Base-by-base conservation (phyloP, 495 filamentous ascomycete species). In the Hypomontagnella monticulosa region DNA sequence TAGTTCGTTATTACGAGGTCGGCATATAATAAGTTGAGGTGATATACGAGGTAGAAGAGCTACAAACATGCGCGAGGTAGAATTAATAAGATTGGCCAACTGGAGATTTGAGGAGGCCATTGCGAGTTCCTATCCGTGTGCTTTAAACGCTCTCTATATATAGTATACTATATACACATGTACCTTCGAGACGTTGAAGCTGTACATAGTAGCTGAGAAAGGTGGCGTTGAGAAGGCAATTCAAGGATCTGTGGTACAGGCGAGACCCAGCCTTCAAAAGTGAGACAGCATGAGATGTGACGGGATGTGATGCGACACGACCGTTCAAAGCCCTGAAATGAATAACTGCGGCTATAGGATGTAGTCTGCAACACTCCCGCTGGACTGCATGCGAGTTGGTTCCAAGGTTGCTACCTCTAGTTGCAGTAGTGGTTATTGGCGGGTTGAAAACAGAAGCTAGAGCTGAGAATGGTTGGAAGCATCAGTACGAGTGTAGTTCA, bases 221-320 rank as follows among this genome's bases (percentile, higher is more conserved):
- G 32, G 44, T 34, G 6, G 38, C 47, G 44, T 47, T 41, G 20
- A 14, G 32, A 27, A 53, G 32, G 33, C 32, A 34, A 43, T 15
- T 32, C 16, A 33, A 44, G 46, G 46, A 64, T 64, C 44, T 52
- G 46, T 61, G 63, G 38, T 66, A 56, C 51, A 51, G 50, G 49
- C 37, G 51, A 61, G 44, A 61, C 32, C 51, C 43, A 56, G 52
- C 57, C 51, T 27, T 30, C 36, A 55, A 46, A 12, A 44, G 57
- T 61, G 44, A 66, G 56, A 66, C 63, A 59, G 14, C 36, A 50
- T 58, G 10, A 38, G 52, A 61, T 61, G 57, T 57, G 63, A 67
- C 57, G 51, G 56, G 12, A 65, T 60, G 56, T 61, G 43, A 66
- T 60, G 63, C 41, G 50, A 66, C 57, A 42, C 48, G 18, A 51